These are phyloP conservation scores for Colletotrichum orbiculare DNA, from an alignment of 2,329 filamentous ascomycete species.

Conservation along the genomic window DNA sequence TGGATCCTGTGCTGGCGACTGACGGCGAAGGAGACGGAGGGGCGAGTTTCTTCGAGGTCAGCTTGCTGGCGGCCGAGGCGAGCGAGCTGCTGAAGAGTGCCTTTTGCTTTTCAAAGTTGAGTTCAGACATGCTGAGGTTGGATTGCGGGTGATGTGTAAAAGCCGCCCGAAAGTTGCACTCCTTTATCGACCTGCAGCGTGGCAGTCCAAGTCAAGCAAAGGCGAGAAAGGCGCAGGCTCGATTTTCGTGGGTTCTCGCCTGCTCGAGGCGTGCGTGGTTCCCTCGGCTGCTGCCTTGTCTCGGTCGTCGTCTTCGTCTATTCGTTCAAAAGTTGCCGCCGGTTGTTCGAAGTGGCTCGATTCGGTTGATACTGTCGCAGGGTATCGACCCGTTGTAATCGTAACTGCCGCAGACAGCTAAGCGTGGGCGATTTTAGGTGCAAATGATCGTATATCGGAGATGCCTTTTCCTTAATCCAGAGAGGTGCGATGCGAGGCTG, in stretches of 20 bases:
- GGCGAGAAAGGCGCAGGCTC: no score
- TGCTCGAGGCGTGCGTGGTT: no score
- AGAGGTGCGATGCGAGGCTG: slow-evolving; percentile 5
- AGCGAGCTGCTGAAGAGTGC: slow-evolving; percentile 71
- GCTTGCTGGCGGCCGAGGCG: slow-evolving; percentile 71
- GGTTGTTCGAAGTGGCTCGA: slow-evolving; percentile 11
- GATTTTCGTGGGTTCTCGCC: no score
- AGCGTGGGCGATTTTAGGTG: background rate
- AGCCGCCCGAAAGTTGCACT: no score
- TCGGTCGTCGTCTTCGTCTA: no score
- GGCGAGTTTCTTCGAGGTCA: slow-evolving; percentile 65
- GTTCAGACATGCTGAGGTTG: slow-evolving; percentile 61
- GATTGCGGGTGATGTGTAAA: slow-evolving; percentile 38
- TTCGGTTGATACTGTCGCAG: slow-evolving; percentile 5
- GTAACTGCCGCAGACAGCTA: no score
- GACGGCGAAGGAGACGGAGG: slow-evolving; percentile 73
- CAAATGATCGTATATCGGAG: background rate
- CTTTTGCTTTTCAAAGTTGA: slow-evolving; percentile 71
- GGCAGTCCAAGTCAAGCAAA: no score
- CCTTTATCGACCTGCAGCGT: no score
- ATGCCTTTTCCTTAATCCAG: background rate
- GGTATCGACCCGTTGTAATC: no score
- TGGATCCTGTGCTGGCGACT: slow-evolving; percentile 59
- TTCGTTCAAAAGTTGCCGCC: no score
- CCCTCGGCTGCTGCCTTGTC: no score